Conservation (phyloP, 1,284 basidiomycete genomes). For the Tilletia walkeri region DNA sequence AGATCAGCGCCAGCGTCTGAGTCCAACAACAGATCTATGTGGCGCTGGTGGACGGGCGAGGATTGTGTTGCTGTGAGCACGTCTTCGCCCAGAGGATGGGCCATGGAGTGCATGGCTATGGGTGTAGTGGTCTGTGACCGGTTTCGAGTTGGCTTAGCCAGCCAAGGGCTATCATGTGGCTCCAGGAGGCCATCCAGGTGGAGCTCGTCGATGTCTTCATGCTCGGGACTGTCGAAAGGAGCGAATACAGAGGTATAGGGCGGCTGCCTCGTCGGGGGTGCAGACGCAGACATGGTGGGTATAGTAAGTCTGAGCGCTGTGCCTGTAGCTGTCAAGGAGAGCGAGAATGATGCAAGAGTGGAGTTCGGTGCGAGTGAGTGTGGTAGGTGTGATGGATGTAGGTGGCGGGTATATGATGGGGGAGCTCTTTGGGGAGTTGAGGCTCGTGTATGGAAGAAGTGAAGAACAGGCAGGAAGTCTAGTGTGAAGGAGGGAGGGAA, state of each 20-base stretch:
- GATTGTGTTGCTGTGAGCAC: conserved; percentile 12
- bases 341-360: too few relatives aligned
- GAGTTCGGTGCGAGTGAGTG: too few relatives aligned
- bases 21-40: not conserved
- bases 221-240: conserved; percentile 9
- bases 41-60: conserved; percentile 4
- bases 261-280: not conserved
- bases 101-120: not conserved
- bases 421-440: too few relatives aligned
- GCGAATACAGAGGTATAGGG: conserved; percentile 12
- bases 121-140: conserved; percentile 15
- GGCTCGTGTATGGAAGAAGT: too few relatives aligned
- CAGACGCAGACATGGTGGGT: not conserved
- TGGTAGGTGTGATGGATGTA: too few relatives aligned
- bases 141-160: not conserved
- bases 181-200: not conserved
- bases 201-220: not conserved
- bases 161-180: not conserved
- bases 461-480: too few relatives aligned
- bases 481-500: too few relatives aligned
- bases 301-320: not conserved
- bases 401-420: too few relatives aligned
- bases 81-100: not conserved
- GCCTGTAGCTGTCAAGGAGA: too few relatives aligned
- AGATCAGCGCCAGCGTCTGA: not conserved